Conservation (phyloP, 1,284 basidiomycete genomes). For the Irpex lacteus region DNA sequence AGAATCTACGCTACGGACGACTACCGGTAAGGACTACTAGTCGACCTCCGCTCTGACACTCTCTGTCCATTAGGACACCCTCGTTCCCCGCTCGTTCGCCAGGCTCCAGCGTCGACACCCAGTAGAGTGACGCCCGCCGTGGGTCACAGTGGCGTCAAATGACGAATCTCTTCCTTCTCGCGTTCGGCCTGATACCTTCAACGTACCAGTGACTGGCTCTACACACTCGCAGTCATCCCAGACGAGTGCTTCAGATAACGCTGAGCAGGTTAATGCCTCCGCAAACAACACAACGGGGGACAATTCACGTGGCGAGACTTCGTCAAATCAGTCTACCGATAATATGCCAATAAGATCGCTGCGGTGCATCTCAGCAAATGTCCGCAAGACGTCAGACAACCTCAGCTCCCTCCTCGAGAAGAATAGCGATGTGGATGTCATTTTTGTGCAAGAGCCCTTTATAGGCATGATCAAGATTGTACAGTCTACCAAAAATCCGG, state of each 20-base stretch:
- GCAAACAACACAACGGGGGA: too few species aligned
- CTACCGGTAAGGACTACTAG: too few species aligned
- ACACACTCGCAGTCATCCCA: too few species aligned
- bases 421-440: background rate
- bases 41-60: background rate
- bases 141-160: background rate
- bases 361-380: background rate
- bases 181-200: too few species aligned
- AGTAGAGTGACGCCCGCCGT: background rate
- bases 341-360: too few species aligned
- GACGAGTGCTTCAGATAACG: too few species aligned
- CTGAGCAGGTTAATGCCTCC: too few species aligned
- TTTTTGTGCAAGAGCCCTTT: background rate
- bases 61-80: background rate
- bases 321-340: too few species aligned
- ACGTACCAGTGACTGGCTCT: too few species aligned
- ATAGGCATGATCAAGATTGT: background rate
- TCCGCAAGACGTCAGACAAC: background rate
- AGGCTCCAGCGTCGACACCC: background rate
- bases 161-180: too few species aligned
- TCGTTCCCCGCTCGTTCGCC: background rate
- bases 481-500: background rate
- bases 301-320: too few species aligned
- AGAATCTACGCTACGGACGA: too few species aligned
- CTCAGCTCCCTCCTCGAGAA: background rate